These are phyloP conservation scores for Aristolochia contorta DNA, from an alignment of 164 flowering plant genomes.

Conservation along the genomic window DNA sequence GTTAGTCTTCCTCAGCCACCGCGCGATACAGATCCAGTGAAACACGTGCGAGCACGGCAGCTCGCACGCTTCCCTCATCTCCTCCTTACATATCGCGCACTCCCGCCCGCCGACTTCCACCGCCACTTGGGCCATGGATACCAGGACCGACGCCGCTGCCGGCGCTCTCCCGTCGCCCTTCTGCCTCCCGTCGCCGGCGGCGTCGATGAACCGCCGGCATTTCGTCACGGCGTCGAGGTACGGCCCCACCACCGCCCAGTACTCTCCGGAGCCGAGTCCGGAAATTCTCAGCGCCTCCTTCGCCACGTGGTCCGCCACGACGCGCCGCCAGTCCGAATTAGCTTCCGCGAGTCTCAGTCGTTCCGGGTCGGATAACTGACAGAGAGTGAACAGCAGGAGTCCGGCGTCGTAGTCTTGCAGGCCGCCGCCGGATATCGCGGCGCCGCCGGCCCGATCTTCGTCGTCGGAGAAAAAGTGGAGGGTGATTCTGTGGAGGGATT, in stretches of 20 bases:
- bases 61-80: conserved; percentile 56
- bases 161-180: conserved; percentile 28
- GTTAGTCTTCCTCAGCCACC: conserved; percentile 68
- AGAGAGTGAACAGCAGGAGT: conserved; percentile 55
- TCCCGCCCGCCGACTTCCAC: conserved; percentile 11
- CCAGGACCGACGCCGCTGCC: conserved; percentile 53
- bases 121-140: conserved; percentile 58
- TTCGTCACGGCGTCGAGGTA: conserved; percentile 35
- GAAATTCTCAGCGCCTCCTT: conserved; percentile 23
- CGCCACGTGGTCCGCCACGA: conserved; percentile 18
- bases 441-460: neutral
- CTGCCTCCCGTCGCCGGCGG: conserved; percentile 10
- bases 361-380: conserved; percentile 34
- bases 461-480: conserved; percentile 14
- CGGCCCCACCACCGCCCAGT: conserved; percentile 25
- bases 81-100: conserved; percentile 78
- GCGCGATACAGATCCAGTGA: conserved; percentile 75
- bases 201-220: conserved; percentile 40
- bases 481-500: conserved; percentile 42
- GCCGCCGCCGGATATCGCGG: conserved; percentile 10
- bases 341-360: conserved; percentile 1
- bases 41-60: conserved; percentile 83
- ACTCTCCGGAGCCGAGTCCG: conserved; percentile 20
- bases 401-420: conserved; percentile 62
- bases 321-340: conserved; percentile 34